A percentile compares a stretch with the other conserved stretches of the same genome.
phyloP scores from a whole-genome alignment of 345 rosid genomes.

The Geranium rotundifolium region DNA sequence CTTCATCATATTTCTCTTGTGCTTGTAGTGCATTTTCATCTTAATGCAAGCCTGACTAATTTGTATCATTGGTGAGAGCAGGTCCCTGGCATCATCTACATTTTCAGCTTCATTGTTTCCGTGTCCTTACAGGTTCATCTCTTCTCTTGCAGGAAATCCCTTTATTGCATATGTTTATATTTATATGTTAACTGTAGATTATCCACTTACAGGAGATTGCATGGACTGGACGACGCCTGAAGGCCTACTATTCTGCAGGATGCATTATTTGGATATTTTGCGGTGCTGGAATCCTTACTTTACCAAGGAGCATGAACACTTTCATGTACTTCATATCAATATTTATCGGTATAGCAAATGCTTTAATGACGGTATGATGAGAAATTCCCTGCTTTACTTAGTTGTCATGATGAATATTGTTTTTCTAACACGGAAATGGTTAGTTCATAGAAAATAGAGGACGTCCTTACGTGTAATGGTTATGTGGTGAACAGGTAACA shows the following conservation, averaged over 20 bases:
- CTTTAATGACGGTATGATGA: constrained; percentile 55
- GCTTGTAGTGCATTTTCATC: background rate
- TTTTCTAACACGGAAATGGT: background rate
- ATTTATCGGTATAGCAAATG: constrained; percentile 76
- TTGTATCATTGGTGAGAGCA: constrained; percentile 17
- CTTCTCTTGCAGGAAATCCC: background rate
- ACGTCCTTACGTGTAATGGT: too few relatives aligned
- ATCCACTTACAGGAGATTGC: constrained; percentile 50
- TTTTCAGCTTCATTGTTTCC: constrained; percentile 80
- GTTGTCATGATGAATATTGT: background rate
- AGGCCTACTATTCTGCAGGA: constrained; percentile 78
- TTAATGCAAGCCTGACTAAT: constrained; percentile 8
- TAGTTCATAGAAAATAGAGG: too few relatives aligned
- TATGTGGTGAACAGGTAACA: constrained; percentile 40
- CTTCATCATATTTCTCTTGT: background rate
- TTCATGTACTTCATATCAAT: constrained; percentile 57
- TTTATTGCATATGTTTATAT: background rate
- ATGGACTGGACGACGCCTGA: constrained; percentile 72
- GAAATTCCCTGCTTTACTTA: constrained; percentile 1
- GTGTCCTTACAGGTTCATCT: constrained; percentile 62
- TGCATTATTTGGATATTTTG: constrained; percentile 80
- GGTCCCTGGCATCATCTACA: constrained; percentile 90
- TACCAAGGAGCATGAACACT: constrained; percentile 43
- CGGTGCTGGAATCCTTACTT: constrained; percentile 50
- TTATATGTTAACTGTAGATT: background rate